These are phyloP conservation scores for Hibiscus mutabilis DNA, from an alignment of 345 rosid species.

Conservation along the genomic window DNA sequence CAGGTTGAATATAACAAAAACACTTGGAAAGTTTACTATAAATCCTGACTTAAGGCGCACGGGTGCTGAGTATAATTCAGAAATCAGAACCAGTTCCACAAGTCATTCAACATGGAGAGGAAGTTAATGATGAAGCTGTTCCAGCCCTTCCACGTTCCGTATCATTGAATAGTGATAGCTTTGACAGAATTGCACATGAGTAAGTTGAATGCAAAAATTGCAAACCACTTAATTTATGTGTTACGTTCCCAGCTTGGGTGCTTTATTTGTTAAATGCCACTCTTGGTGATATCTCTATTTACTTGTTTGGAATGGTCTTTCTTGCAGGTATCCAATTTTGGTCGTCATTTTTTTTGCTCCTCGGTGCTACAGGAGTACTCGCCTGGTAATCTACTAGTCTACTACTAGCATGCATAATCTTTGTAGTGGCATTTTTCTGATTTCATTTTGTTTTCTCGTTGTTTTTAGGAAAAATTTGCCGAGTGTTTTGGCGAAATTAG, in stretches of 20 bases:
- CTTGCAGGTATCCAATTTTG: slow-evolving; percentile 75
- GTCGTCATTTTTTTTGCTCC: slow-evolving; percentile 93
- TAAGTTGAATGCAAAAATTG: slow-evolving; percentile 34
- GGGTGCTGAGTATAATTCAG: slow-evolving; percentile 79
- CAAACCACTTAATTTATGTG: slow-evolving; percentile 7
- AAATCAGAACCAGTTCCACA: slow-evolving; percentile 51
- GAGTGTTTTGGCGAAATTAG: too few relatives aligned
- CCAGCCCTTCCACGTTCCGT: slow-evolving; percentile 42
- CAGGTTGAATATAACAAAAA: slow-evolving; percentile 96
- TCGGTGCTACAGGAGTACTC: slow-evolving; percentile 95
- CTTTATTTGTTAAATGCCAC: background rate
- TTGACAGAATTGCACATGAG: slow-evolving; percentile 65
- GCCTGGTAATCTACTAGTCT: slow-evolving; percentile 58
- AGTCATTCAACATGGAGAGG: slow-evolving; percentile 78
- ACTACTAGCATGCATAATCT: background rate
- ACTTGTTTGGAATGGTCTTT: slow-evolving; percentile 11
- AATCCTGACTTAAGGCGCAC: slow-evolving; percentile 66
- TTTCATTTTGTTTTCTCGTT: too few relatives aligned
- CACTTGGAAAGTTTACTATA: slow-evolving; percentile 82
- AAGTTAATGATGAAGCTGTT: slow-evolving; percentile 45
- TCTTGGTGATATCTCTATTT: background rate
- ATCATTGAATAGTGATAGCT: slow-evolving; percentile 38
- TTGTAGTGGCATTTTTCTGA: too few relatives aligned
- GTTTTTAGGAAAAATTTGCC: too few relatives aligned
- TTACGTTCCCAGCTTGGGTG: background rate